Evolutionary conservation across 805 yeast genomes (phyloP).

Genomic region (Candida fluviatilis): DNA sequence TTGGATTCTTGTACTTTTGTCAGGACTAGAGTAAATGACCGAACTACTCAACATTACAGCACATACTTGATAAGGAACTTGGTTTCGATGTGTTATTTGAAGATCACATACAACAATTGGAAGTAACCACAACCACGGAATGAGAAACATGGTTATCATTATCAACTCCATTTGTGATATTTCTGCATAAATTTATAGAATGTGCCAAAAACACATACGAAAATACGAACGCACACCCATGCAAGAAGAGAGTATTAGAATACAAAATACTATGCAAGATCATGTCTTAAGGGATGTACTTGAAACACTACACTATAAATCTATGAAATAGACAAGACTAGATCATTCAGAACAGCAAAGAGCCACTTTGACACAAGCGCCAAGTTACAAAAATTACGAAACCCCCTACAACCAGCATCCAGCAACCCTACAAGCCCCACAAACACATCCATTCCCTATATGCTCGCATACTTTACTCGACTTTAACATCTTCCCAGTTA

Average conservation of each 20-base stretch:
- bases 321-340: too few relatives aligned
- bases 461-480: too few relatives aligned
- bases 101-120: neutral
- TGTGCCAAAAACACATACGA: neutral
- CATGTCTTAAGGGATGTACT: neutral
- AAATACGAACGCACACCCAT: neutral
- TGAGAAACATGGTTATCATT: neutral
- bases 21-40: slow-evolving; percentile 3
- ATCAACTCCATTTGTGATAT: too few relatives aligned
- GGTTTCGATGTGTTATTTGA: neutral
- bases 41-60: slow-evolving; percentile 1
- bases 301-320: too few relatives aligned
- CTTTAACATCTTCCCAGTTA: neutral
- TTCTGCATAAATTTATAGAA: too few relatives aligned
- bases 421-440: too few relatives aligned
- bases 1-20: neutral
- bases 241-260: too few relatives aligned
- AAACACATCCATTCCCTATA: too few relatives aligned
- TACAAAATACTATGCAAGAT: neutral
- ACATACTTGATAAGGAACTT: slow-evolving; percentile 1
- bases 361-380: too few relatives aligned
- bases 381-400: too few relatives aligned
- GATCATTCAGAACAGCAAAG: too few relatives aligned
- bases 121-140: neutral
- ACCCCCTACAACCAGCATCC: too few relatives aligned